phyloP scores from a whole-genome alignment of 2,329 filamentous ascomycete species.

The Penicillium verrucosum region DNA sequence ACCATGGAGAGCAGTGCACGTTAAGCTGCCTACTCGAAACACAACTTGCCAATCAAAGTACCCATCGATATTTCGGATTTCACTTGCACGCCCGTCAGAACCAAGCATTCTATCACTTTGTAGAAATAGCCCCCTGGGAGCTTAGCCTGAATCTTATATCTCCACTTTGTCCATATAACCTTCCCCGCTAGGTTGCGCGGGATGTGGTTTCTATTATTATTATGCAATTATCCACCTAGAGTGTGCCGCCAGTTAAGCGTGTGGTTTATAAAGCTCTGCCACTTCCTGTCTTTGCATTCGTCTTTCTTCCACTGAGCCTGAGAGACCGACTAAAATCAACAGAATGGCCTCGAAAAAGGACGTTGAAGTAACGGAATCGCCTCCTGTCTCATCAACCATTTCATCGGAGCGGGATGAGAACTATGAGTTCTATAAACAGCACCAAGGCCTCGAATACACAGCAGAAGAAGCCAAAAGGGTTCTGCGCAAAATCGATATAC shows the following conservation, averaged over 20 bases:
- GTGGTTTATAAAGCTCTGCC: not conserved
- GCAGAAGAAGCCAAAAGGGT: slow-evolving; percentile 33
- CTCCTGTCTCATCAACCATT: slow-evolving; percentile 5
- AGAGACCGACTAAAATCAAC: not conserved
- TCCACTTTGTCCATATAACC: not conserved
- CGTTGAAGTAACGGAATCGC: slow-evolving; percentile 8
- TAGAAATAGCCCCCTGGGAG: not conserved
- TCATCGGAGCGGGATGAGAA: slow-evolving; percentile 34
- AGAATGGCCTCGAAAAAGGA: slow-evolving; percentile 6
- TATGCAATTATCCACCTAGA: not conserved
- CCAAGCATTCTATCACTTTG: not conserved
- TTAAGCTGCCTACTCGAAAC: not conserved
- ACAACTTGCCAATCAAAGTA: too few species aligned
- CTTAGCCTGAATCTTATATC: not conserved
- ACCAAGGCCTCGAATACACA: slow-evolving; percentile 22
- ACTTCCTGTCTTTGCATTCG: not conserved
- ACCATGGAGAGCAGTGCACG: not conserved
- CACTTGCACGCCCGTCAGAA: not conserved
- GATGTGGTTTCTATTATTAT: not conserved
- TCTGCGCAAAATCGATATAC: slow-evolving; percentile 55
- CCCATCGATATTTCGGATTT: not conserved
- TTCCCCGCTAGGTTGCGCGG: not conserved
- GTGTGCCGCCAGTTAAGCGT: not conserved
- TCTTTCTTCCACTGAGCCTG: accelerated
- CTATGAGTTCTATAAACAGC: slow-evolving; percentile 36